These are phyloP conservation scores for Vitis hybrid DNA, from an alignment of 177 flowering plant species.

Conservation along the genomic window DNA sequence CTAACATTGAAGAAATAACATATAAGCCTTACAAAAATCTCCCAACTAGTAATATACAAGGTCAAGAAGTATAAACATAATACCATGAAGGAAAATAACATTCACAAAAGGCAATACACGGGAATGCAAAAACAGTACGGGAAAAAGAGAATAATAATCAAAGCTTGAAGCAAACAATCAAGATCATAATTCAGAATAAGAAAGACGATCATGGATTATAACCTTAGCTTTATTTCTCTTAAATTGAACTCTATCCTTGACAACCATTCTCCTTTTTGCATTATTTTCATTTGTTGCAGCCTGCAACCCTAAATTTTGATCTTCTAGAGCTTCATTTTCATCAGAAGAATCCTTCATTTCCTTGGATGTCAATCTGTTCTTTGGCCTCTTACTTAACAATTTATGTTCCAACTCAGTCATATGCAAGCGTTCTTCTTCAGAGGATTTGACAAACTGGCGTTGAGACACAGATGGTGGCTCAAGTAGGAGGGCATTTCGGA, in stretches of 20 bases:
- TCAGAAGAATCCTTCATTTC: slow-evolving; percentile 25
- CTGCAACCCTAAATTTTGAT: slow-evolving; percentile 15
- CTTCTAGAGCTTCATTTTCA: slow-evolving; percentile 31
- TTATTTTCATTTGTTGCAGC: slow-evolving; percentile 13
- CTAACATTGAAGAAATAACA: no score
- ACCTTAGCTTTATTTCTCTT: slow-evolving; percentile 93
- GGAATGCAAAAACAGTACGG: no score
- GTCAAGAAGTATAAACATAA: no score
- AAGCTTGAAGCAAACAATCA: neutral
- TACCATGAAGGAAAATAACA: no score
- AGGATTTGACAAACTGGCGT: slow-evolving; percentile 51
- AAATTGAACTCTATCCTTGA: slow-evolving; percentile 57
- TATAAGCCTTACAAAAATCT: no score
- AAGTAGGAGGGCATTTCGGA: slow-evolving; percentile 65
- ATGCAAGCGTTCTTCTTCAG: slow-evolving; percentile 68
- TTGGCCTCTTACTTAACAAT: slow-evolving; percentile 37
- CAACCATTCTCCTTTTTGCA: slow-evolving; percentile 20
- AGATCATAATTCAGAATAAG: neutral
- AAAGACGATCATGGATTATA: slow-evolving; percentile 5
- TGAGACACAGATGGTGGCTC: slow-evolving; percentile 69
- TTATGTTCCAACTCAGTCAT: slow-evolving; percentile 56
- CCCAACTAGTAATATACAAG: no score
- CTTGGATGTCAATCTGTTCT: slow-evolving; percentile 14
- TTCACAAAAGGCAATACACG: no score
- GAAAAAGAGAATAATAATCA: no score